phyloP scores from a whole-genome alignment of 148 eudicot species.

The Dysphania ambrosioides region DNA sequence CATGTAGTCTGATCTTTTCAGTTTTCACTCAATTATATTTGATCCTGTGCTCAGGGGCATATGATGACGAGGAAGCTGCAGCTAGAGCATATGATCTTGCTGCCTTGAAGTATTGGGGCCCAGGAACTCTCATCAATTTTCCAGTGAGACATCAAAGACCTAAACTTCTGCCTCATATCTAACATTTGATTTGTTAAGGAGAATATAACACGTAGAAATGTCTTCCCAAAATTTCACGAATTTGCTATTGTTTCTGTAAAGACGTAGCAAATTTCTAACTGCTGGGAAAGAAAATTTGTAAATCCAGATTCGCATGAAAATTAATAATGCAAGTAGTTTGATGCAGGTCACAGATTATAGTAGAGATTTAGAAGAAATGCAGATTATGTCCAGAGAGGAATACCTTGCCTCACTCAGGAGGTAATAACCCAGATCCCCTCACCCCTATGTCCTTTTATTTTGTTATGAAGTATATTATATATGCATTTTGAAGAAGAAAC shows the following conservation, averaged over 20 bases:
- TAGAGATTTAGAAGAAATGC: slow-evolving; percentile 98
- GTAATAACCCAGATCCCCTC: slow-evolving; percentile 30
- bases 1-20: background rate
- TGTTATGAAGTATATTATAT: background rate
- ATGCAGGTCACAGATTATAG: slow-evolving; percentile 86
- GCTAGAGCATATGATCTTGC: slow-evolving; percentile 99
- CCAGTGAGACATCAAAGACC: slow-evolving; percentile 58
- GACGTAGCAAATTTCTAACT: background rate
- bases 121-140: slow-evolving; percentile 96
- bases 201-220: no score
- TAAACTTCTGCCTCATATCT: slow-evolving; percentile 7
- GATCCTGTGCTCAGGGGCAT: slow-evolving; percentile 58
- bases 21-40: background rate
- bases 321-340: slow-evolving; percentile 36
- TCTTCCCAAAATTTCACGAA: no score
- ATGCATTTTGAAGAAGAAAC: slow-evolving; percentile 6
- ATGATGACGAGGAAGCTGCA: slow-evolving; percentile 99
- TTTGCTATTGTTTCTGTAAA: background rate
- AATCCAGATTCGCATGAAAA: slow-evolving; percentile 12
- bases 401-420: slow-evolving; percentile 95
- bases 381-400: slow-evolving; percentile 92
- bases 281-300: background rate
- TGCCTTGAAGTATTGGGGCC: slow-evolving; percentile 98
- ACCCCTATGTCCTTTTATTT: background rate
- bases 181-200: background rate